Conservation (phyloP, 805 yeast species). For the Pichia heedii region DNA sequence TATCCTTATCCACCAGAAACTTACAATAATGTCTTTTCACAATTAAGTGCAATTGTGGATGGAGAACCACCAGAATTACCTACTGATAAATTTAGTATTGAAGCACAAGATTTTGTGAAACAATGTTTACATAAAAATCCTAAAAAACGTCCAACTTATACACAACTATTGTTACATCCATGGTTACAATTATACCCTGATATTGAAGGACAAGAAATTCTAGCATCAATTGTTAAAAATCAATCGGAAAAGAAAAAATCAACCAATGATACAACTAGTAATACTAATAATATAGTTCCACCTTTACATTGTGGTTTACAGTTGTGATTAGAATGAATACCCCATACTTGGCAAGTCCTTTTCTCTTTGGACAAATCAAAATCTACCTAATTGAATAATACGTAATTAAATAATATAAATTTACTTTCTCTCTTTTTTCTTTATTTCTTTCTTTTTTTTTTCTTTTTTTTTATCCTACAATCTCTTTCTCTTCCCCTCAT, state of each 20-base stretch:
- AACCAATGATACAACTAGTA: slow-evolving; percentile 1
- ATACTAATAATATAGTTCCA: slow-evolving; percentile 11
- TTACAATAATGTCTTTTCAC: slow-evolving; percentile 81
- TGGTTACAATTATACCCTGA: slow-evolving; percentile 59
- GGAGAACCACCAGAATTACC: slow-evolving; percentile 86
- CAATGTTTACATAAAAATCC: slow-evolving; percentile 77
- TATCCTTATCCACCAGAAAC: slow-evolving; percentile 98
- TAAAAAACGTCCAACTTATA: slow-evolving; percentile 70
- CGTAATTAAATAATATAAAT: no score
- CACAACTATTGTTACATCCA: slow-evolving; percentile 65
- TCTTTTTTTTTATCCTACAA: no score
- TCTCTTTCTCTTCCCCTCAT: no score
- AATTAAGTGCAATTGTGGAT: slow-evolving; percentile 92
- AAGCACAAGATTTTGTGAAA: slow-evolving; percentile 74
- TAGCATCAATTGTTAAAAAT: slow-evolving; percentile 25
- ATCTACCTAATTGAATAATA: no score
- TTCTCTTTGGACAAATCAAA: no score
- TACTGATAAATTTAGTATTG: slow-evolving; percentile 48
- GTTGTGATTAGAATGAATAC: no score
- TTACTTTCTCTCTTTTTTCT: no score
- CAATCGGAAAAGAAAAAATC: slow-evolving; percentile 9
- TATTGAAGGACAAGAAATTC: slow-evolving; percentile 21
- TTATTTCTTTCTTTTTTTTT: no score
- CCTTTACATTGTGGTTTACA: slow-evolving; percentile 24
- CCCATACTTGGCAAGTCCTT: no score